Conservation (phyloP, 495 filamentous ascomycete species). For the Penicillium pulvis region DNA sequence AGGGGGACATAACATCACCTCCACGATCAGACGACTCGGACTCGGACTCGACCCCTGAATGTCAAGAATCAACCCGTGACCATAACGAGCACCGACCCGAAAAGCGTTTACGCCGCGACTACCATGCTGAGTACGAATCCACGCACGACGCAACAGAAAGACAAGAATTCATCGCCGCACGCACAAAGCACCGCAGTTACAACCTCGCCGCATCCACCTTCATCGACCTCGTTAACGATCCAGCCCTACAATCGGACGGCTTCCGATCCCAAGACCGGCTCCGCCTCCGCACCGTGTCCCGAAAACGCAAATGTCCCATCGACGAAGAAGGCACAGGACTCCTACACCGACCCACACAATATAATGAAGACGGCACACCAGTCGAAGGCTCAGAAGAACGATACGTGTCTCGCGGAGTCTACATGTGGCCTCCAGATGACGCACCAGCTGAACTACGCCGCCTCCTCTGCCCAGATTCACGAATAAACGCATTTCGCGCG, state of each 20-base stretch:
- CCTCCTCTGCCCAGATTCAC: constrained; percentile 58
- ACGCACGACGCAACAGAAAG: constrained; percentile 41
- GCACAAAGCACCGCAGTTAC: constrained; percentile 63
- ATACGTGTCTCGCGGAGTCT: constrained; percentile 52
- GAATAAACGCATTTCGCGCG: constrained; percentile 50
- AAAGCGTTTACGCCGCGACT: constrained; percentile 42
- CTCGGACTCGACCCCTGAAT: neutral
- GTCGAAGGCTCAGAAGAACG: constrained; percentile 43
- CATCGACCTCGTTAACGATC: constrained; percentile 67
- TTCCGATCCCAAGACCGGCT: constrained; percentile 47
- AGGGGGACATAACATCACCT: neutral
- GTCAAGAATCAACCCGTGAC: constrained; percentile 26
- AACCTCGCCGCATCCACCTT: constrained; percentile 59
- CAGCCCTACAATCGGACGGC: constrained; percentile 35
- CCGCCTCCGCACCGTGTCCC: constrained; percentile 54
- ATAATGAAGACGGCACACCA: constrained; percentile 24
- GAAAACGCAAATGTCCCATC: constrained; percentile 41
- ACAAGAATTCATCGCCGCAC: constrained; percentile 56
- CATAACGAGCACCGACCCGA: constrained; percentile 39
- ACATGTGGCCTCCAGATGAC: constrained; percentile 61
- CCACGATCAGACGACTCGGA: constrained; percentile 12
- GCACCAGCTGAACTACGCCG: constrained; percentile 49
- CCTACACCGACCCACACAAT: constrained; percentile 39
- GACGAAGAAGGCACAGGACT: constrained; percentile 41
- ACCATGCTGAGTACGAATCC: constrained; percentile 50